Base-by-base conservation (phyloP, 2,329 filamentous ascomycete species). In the Arachnopeziza araneosa region DNA sequence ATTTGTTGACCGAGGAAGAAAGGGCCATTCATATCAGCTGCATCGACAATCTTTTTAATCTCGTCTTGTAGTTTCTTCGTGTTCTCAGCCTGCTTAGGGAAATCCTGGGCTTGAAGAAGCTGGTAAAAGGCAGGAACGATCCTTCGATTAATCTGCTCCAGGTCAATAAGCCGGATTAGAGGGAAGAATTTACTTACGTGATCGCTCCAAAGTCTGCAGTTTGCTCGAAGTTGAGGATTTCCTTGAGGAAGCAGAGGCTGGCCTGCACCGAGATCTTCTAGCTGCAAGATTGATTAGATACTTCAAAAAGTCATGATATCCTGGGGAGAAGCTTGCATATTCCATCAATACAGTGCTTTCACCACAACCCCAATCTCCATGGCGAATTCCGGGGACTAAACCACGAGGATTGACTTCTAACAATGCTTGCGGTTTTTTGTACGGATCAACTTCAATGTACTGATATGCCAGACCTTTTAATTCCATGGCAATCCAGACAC, bases 401-500 rank as follows among this genome's bases (percentile, higher is more conserved):
- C 89, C 89, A 57, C 87, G 79, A 1, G 89, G 88, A 66, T 92
- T 93, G 55, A 91, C 84, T 64, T 91, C 88, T 24, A 92, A 79
- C 30, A 93, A 77, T 9, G 84, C 79, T 61, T 86, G 80, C 1
- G 87, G 89, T 63, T 89, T 89, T 66, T 86, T 84, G 71, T 90
- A 92, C 8, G 90, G 89, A 69, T 96, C 89, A 52, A 91, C 86
- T 74, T 96, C 91, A 67, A 91, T 87, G 74, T 96, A 96, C 71
- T 96, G 90, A 71, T 96, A 96, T 48, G 83, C 77, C 9, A 95
- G 80, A 21, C 84, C 82, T 72, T 95, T 95, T 68, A 86, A 79
- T 73, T 96, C 91, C 44, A 96, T 80, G 0, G 91, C 89, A 64
- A 96, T 95, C 91, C 91, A 96, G 24, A 95, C 89, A 21, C 91